Evolutionary conservation across 1,284 basidiomycete species (phyloP).

Genomic region (Boletus calvinii): DNA sequence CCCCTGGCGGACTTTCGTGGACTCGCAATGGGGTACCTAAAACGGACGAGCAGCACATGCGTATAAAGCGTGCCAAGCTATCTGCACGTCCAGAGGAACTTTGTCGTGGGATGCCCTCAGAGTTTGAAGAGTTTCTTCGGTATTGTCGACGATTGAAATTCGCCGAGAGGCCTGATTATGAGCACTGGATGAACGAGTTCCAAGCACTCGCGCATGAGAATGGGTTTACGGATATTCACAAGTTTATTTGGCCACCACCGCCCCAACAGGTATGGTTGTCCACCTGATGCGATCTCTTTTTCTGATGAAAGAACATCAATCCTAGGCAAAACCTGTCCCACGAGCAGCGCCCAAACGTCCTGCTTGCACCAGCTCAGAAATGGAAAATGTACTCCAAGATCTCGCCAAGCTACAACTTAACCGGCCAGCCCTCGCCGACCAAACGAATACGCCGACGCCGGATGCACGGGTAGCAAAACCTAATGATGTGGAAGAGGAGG

Average conservation of each 20-base stretch:
- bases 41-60: slow-evolving; percentile 57
- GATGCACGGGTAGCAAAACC: slow-evolving; percentile 36
- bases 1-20: slow-evolving; percentile 71
- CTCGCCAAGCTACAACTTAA: slow-evolving; percentile 57
- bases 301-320: neutral
- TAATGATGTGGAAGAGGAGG: slow-evolving; percentile 28
- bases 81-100: slow-evolving; percentile 59
- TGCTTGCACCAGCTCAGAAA: slow-evolving; percentile 36
- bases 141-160: slow-evolving; percentile 69
- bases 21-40: slow-evolving; percentile 74
- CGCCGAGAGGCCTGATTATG: slow-evolving; percentile 64
- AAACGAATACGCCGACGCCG: slow-evolving; percentile 42
- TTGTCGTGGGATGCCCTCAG: slow-evolving; percentile 64
- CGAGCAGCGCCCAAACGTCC: slow-evolving; percentile 33
- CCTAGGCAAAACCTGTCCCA: slow-evolving; percentile 24
- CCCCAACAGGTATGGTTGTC: slow-evolving; percentile 28
- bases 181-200: slow-evolving; percentile 60
- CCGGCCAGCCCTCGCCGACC: slow-evolving; percentile 50
- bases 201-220: slow-evolving; percentile 53
- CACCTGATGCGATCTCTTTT: neutral
- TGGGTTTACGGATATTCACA: slow-evolving; percentile 56
- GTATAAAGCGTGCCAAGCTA: slow-evolving; percentile 60
- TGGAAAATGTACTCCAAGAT: slow-evolving; percentile 55
- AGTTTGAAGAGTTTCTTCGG: slow-evolving; percentile 71
- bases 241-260: slow-evolving; percentile 70